Evolutionary conservation across 495 filamentous ascomycete genomes (phyloP), one percentile per base, ranked within the genome.

Genomic region (Tuber magnatum): DNA sequence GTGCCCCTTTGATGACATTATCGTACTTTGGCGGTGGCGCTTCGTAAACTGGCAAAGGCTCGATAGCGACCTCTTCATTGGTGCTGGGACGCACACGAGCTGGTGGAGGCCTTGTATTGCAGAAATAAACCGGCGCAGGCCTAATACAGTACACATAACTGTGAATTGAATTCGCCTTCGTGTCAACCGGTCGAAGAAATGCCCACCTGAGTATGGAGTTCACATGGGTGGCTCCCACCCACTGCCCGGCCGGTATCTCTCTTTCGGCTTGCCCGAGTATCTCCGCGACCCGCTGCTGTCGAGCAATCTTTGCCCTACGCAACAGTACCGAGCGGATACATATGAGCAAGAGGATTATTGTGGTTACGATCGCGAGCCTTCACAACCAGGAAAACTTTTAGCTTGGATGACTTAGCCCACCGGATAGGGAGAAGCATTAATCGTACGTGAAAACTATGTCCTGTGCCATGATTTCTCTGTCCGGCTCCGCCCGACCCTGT

Each of bases 21-120:
- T 80, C 78, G 48, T 80, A 80, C 16, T 32, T 72, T 38, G 79
- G 79, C 38, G 79, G 79, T n/a, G 79, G 79, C 14, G 78, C 78
- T 68, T 80, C 79, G 28, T 80, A 80, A 12, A 72, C 42, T 28
- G 79, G 79, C 28, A 80, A 75, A 43, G 80, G 77, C 20, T 80
- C 78, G 20, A 72, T 73, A 16, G 74, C 51, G 39, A 76, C 73
- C 16, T 74, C 69, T 5, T 42, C 68, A 5, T 68, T 74, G 6
- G 75, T 41, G 35, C 56, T 65, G 18, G 75, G 46, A 48, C 44
- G 28, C 44, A 35, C 7, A 20, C 38, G 39, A 28, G 32, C 73
- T 61, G 77, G 69, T 51, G 78, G 44, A 12, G 76, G 73, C 28
- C 74, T 61, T 22, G 74, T 65, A 41, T 40, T 61, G 39, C 22